Evolutionary conservation across 805 yeast genomes (phyloP).

Genomic region (Myxozyma lipomycoides): DNA sequence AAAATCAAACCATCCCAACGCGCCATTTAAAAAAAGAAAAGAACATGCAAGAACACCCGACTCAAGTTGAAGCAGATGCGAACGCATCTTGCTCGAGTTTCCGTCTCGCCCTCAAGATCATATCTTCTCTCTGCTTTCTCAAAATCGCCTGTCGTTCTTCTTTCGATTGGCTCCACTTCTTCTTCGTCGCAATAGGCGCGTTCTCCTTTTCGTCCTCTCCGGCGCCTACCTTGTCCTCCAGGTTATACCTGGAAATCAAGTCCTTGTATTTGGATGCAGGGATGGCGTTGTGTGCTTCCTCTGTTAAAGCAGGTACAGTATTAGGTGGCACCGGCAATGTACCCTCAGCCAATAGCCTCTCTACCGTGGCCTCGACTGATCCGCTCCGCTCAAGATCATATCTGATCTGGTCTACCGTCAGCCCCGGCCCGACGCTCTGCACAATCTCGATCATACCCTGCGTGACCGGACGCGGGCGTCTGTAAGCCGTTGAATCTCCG

Average conservation of each 20-base stretch:
- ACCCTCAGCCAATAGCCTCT: constrained; percentile 60
- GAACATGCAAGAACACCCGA: too few relatives aligned
- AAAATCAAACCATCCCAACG: too few relatives aligned
- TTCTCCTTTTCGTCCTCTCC: constrained; percentile 6
- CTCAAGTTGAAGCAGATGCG: too few relatives aligned
- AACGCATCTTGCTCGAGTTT: constrained; percentile 40
- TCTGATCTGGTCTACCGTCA: constrained; percentile 65
- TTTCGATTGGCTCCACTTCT: constrained; percentile 44
- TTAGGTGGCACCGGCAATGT: constrained; percentile 44
- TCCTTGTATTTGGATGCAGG: constrained; percentile 19
- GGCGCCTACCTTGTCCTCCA: constrained; percentile 13
- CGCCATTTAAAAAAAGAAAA: too few relatives aligned
- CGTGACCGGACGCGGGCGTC: constrained; percentile 34
- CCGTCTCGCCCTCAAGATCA: constrained; percentile 60
- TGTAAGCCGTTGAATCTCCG: neutral
- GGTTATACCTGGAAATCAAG: constrained; percentile 23
- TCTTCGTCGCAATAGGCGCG: constrained; percentile 13
- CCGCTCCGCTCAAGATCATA: constrained; percentile 72
- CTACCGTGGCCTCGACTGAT: constrained; percentile 75
- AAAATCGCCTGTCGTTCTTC: constrained; percentile 45
- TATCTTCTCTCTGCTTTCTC: constrained; percentile 49
- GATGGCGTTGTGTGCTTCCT: constrained; percentile 11
- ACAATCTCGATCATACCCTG: constrained; percentile 76
- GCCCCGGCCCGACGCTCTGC: constrained; percentile 71
- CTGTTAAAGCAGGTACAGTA: constrained; percentile 3